Conservation (phyloP, 2,329 filamentous ascomycete species). For the Fusarium staphyleae region DNA sequence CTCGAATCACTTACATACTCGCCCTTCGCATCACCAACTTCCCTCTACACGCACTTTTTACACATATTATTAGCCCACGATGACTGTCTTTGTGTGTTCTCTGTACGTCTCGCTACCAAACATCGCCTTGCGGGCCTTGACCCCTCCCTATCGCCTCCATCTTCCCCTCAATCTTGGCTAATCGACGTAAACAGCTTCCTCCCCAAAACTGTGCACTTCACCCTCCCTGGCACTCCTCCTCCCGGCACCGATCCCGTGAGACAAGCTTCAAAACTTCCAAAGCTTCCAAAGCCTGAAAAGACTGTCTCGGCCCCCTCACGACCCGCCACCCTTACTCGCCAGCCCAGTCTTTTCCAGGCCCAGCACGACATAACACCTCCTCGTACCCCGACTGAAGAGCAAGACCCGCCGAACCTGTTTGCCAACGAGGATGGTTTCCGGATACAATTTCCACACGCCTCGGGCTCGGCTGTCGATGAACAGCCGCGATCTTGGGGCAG, state of each 20-base stretch:
- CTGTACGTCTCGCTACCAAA: conserved; percentile 44
- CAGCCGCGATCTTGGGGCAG: conserved; percentile 80
- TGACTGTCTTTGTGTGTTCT: conserved; percentile 53
- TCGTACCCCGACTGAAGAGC: conserved; percentile 59
- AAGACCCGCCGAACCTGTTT: conserved; percentile 57
- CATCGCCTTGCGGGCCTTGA: conserved; percentile 7
- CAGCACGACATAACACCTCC: conserved; percentile 60
- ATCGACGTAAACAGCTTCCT: conserved; percentile 70
- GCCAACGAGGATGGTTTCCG: conserved; percentile 64
- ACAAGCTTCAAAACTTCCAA: conserved; percentile 42
- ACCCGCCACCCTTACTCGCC: conserved; percentile 46
- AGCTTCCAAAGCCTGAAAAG: conserved; percentile 33
- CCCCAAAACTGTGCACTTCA: conserved; percentile 91
- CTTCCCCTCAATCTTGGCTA: conserved; percentile 12
- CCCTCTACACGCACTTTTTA: conserved; percentile 11
- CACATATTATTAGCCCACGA: conserved; percentile 39
- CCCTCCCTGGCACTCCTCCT: conserved; percentile 63
- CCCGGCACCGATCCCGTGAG: conserved; percentile 45
- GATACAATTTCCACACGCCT: conserved; percentile 61
- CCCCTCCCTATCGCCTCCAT: conserved; percentile 7
- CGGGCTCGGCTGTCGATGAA: conserved; percentile 74
- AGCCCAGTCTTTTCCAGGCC: conserved; percentile 62
- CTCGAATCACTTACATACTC: conserved; percentile 11
- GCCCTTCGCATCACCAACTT: conserved; percentile 1
- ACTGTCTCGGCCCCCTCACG: conserved; percentile 26